Percentiles rank a stretch among this genome's conserved stretches.
Evolutionary conservation across 208 protist genomes (phyloP).

Genomic region (Trypanosoma conorhini): DNA sequence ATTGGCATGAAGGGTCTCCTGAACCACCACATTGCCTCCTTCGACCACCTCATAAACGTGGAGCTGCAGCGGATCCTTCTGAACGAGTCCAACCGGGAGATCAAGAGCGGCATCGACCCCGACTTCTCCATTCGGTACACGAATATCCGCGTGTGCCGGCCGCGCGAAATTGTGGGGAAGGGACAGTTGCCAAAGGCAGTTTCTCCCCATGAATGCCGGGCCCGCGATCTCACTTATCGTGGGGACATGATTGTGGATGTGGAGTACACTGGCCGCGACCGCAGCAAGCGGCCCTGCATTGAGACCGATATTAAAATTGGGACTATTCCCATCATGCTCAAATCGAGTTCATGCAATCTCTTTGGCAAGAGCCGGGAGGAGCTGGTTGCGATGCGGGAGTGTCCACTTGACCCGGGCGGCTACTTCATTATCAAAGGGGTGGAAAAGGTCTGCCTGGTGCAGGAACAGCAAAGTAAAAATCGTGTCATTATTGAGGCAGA

Average conservation of each 20-base stretch:
- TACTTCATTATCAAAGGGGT: constrained; percentile 99
- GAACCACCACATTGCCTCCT: constrained; percentile 90
- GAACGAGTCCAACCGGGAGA: constrained; percentile 88
- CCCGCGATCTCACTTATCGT: constrained; percentile 96
- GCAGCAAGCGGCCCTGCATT: constrained; percentile 48
- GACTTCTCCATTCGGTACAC: constrained; percentile 88
- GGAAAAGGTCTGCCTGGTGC: constrained; percentile 98
- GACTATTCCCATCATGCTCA: constrained; percentile 99
- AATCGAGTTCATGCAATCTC: constrained; percentile 97
- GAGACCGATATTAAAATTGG: constrained; percentile 95
- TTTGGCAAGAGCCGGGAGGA: constrained; percentile 88
- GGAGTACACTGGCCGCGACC: constrained; percentile 79
- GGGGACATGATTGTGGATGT: constrained; percentile 89
- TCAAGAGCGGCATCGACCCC: constrained; percentile 84
- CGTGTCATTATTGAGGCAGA: constrained; percentile 97
- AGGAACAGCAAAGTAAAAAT: constrained; percentile 98
- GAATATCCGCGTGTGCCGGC: constrained; percentile 80
- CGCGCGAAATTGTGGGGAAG: constrained; percentile 81
- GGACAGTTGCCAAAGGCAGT: constrained; percentile 74
- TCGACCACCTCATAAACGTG: constrained; percentile 84
- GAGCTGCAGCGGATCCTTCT: constrained; percentile 87
- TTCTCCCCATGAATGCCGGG: constrained; percentile 96
- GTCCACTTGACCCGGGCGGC: constrained; percentile 98
- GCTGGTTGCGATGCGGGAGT: constrained; percentile 97
- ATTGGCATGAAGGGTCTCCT: constrained; percentile 87